Evolutionary conservation across 2,329 filamentous ascomycete genomes (phyloP).

Genomic region (Didymella exigua): DNA sequence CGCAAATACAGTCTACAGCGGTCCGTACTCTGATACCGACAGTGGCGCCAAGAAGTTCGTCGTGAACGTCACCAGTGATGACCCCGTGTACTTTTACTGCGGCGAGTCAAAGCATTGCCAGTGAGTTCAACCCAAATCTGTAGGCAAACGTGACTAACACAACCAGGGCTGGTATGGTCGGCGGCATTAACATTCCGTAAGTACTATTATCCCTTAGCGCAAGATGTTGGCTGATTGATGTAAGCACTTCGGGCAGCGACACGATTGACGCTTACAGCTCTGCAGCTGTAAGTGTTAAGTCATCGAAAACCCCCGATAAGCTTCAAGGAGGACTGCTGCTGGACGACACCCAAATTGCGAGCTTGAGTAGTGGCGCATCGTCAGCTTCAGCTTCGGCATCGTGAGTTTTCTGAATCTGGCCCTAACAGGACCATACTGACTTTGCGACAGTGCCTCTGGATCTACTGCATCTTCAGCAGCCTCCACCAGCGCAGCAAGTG

Average conservation of each 20-base stretch:
- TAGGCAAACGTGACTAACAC: background rate
- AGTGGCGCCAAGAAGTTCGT: conserved; percentile 31
- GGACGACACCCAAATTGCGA: conserved; percentile 22
- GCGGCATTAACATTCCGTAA: conserved; percentile 14
- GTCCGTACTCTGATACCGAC: conserved; percentile 25
- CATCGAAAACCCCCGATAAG: background rate
- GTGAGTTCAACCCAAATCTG: background rate
- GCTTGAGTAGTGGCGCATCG: conserved; percentile 12
- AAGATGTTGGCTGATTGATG: background rate
- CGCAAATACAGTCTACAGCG: conserved; percentile 22
- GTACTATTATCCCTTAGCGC: background rate
- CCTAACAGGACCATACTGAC: background rate
- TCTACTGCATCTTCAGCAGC: conserved; percentile 6
- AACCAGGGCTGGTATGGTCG: conserved; percentile 6
- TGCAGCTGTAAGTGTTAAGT: conserved; percentile 2
- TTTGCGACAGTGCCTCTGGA: background rate
- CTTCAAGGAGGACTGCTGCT: conserved; percentile 23
- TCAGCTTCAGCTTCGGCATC: conserved; percentile 7
- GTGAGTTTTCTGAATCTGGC: background rate
- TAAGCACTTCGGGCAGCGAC: conserved; percentile 1
- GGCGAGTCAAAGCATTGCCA: conserved; percentile 28
- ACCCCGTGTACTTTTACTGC: conserved; percentile 36
- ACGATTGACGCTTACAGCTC: conserved; percentile 10
- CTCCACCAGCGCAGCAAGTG: conserved; percentile 2
- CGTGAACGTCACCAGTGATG: conserved; percentile 27